Base-by-base conservation (phyloP, 176 grass and related monocot species). In the Juncus inflexus region DNA sequence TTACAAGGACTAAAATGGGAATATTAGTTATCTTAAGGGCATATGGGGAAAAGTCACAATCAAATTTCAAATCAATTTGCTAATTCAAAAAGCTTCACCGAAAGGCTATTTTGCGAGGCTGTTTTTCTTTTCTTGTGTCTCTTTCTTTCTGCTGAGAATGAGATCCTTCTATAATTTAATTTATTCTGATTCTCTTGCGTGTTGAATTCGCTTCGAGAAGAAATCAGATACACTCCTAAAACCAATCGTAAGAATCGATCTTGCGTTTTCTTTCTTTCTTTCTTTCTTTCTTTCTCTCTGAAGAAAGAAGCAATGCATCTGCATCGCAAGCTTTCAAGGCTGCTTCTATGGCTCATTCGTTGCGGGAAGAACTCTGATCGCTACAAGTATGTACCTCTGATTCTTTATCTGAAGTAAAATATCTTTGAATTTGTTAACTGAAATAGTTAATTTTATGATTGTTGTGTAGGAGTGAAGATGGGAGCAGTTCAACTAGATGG, bases 301-400 rank as follows among this genome's bases (percentile, higher is more conserved):
- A 36, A 61, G 13, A 42, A 36, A 61, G 13, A 42, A 72, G 47
- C 70, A 9, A 74, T 61, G 71, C 71, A 42, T 35, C 49, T 56
- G 54, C 65, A 83, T 64, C 73, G 69, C 10, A 87, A 72, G 69
- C 58, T 87, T 35, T 70, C 74, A 60, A 69, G 77, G 77, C 63
- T 75, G 43, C 80, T 76, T 69, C 73, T 64, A 75, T 79, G 71
- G 77, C 28, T 92, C 53, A 62, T 88, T 62, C 84, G 84, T 72
- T 94, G 84, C 72, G 60, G 19, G 38, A 78, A 69, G 16, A 15
- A 41, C 40, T 49, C 47, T 65, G 54, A 83, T 55, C 40, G 70
- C 61, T 85, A 86, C 65, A 19, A 75, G 75, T 86, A 66, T 76
- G 79, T 73, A 15, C 4, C 37, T 67, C 64, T 39, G 1, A 5